Base-by-base conservation (phyloP, 2,329 filamentous ascomycete species). In the Chalaropsis ovoidea region DNA sequence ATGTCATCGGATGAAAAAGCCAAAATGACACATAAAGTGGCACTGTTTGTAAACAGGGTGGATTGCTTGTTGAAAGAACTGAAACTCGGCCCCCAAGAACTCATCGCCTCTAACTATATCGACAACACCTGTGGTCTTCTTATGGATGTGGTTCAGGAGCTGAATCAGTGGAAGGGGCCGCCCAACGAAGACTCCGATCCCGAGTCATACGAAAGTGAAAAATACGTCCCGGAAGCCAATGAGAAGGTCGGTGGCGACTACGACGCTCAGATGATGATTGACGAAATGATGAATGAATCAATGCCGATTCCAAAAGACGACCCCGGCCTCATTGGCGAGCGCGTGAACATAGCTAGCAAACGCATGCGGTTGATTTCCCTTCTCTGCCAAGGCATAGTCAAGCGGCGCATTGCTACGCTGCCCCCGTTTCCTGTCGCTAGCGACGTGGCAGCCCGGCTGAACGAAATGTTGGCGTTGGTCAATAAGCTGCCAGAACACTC, bases 381-480 rank as follows among this genome's bases (percentile, higher is more conserved):
- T 61, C 79, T 92, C 61, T 91, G 87, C 73, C 81, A 85, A 67
- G 88, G 87, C 27, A 74, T 90, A 27, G 77, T 82, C 41, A 91
- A 91, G 77, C 80, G 88, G 49, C 80, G 89, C 61, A 74, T 92
- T 67, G 87, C 85, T 73, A 80, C 81, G 1, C 73, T 86, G 0
- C 81, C 82, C 0, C 22, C 72, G 68, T 75, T 80, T 61, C 71
- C 70, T 4, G 67, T 74, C 68, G 68, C 73, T 65, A 45, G 70
- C 62, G 62, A 73, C 11, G 70, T 78, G 27, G 74, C 77, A 1
- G 70, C 72, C 63, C 77, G 77, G 1, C 70, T 86, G 0, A 85
- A 91, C 69, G 75, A 81, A 49, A 77, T 85, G 0, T 75, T 88
- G 67, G 72, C 74, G 0, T 71, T 81, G 1, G 75, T 93, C 31